Evolutionary conservation across 2,329 filamentous ascomycete genomes (phyloP).

Genomic region (Pestalotiopsis sp.): DNA sequence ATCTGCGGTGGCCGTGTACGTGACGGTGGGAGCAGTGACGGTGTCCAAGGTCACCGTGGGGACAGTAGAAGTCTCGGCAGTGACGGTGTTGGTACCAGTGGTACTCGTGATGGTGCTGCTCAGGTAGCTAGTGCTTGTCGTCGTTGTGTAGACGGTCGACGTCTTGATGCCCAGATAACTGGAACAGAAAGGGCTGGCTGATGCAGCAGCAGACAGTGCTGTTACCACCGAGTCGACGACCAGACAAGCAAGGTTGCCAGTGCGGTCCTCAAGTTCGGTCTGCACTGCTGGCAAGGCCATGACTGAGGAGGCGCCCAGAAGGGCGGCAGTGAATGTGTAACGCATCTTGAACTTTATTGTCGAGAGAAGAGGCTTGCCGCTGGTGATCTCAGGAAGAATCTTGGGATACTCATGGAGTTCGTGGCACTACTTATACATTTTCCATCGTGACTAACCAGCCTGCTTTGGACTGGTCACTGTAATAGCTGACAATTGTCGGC

Average conservation of each 20-base stretch:
- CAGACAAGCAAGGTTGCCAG: slow-evolving; percentile 5
- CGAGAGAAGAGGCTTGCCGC: background rate
- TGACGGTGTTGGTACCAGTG: slow-evolving; percentile 7
- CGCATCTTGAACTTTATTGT: slow-evolving; percentile 1
- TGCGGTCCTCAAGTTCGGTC: slow-evolving; percentile 1
- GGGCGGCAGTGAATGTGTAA: background rate
- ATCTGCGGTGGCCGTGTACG: slow-evolving; percentile 7
- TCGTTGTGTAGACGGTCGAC: background rate
- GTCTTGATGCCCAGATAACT: slow-evolving; percentile 10
- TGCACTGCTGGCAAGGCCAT: slow-evolving; percentile 5
- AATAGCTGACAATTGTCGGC: background rate
- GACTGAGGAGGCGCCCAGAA: slow-evolving; percentile 8
- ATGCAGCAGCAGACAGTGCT: background rate
- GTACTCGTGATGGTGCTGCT: slow-evolving; percentile 2
- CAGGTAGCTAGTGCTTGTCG: slow-evolving; percentile 1
- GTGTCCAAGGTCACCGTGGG: background rate
- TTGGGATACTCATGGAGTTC: background rate
- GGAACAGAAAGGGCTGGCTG: slow-evolving; percentile 4
- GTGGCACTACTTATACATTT: background rate
- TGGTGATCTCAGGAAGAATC: background rate
- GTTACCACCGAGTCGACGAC: background rate
- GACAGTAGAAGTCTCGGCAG: slow-evolving; percentile 1
- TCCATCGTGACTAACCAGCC: background rate
- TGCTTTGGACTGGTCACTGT: background rate
- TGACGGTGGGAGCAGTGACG: slow-evolving; percentile 5